These are phyloP conservation scores for Candida montana DNA, from an alignment of 805 yeast species.

Conservation along the genomic window DNA sequence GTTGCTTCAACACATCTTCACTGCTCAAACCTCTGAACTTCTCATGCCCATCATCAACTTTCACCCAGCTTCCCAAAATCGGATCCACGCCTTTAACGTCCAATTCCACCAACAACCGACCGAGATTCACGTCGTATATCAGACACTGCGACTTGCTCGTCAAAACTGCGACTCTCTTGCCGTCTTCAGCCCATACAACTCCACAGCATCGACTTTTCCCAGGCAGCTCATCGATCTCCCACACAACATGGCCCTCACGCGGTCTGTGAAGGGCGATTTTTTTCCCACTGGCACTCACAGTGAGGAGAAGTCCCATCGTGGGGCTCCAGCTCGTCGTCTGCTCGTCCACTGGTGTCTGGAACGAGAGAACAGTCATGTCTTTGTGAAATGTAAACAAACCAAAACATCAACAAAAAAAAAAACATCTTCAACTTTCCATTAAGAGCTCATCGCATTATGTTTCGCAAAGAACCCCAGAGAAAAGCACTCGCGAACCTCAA, in stretches of 20 bases:
- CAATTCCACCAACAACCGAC: conserved; percentile 30
- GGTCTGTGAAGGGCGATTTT: conserved; percentile 45
- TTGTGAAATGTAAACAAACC: conserved; percentile 3
- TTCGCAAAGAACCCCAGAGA: conserved; percentile 40
- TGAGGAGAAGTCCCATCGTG: conserved; percentile 44
- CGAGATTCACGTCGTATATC: conserved; percentile 42
- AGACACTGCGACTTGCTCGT: conserved; percentile 40
- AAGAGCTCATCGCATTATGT: conserved; percentile 34
- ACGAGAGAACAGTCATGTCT: conserved; percentile 1
- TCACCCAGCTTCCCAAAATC: conserved; percentile 15
- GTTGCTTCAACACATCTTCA: conserved; percentile 26
- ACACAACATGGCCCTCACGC: conserved; percentile 27
- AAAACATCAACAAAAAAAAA: not conserved
- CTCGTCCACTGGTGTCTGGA: conserved; percentile 5
- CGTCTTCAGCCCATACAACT: conserved; percentile 34
- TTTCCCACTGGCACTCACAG: conserved; percentile 37
- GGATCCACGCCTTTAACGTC: conserved; percentile 7
- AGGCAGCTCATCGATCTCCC: conserved; percentile 27
- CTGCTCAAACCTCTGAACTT: conserved; percentile 25
- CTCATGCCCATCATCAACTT: too few species aligned
- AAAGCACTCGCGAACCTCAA: conserved; percentile 78
- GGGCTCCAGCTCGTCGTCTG: conserved; percentile 38
- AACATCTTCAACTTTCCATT: not conserved
- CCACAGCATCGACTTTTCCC: conserved; percentile 3
- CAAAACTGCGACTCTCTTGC: conserved; percentile 37